Base-by-base conservation (phyloP, 1,284 basidiomycete genomes). In the Anthracocystis walkeri region DNA sequence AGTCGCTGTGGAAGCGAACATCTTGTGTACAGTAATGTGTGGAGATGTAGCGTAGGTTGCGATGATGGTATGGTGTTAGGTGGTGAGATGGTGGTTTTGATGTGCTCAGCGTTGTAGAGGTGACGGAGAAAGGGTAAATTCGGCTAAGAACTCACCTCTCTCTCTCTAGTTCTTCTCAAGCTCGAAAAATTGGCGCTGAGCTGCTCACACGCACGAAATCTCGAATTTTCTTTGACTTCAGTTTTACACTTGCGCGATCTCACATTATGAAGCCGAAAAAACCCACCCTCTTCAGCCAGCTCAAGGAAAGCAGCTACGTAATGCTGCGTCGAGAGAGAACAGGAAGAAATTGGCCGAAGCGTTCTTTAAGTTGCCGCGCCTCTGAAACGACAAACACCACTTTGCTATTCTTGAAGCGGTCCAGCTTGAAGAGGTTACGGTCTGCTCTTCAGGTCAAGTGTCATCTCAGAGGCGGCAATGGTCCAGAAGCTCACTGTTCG, bases 1-100 rank as follows among this genome's bases (percentile, higher is more conserved):
- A 21, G 62, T 44, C 41, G 58, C 31, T 21, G 62, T 65, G 1
- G 58, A 25, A n/a, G 46, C 56, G 7, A 58, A 50, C 56, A 52
- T 58, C 29, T 31, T 29, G 25, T 33, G 35, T 4, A 38, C 14
- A 16, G 35, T 16, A 12, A 38, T 38, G 46, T 31, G 12, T n/a
- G 16, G 4, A n/a, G 3, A 3, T 46, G 23, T 25, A 21, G 20
- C 4, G 21, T 23, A 20, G 41, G 16, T 23, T 42, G 20, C 25
- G 21, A 20, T 33, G 41, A 16, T 31, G n/a, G 8, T 23, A 23
- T 31, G 21, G 16, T 6, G 23, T 4, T 7, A 53, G 14, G 20
- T 25, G n/a, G 29, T 42, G 51, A 42, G 16, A 42, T 53, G 40
- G 51, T 21, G 35, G 35, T 16, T 38, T 35, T 40, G 35, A 40